Base-by-base conservation (phyloP, 2,329 filamentous ascomycete species). In the Aspergillus terreus region DNA sequence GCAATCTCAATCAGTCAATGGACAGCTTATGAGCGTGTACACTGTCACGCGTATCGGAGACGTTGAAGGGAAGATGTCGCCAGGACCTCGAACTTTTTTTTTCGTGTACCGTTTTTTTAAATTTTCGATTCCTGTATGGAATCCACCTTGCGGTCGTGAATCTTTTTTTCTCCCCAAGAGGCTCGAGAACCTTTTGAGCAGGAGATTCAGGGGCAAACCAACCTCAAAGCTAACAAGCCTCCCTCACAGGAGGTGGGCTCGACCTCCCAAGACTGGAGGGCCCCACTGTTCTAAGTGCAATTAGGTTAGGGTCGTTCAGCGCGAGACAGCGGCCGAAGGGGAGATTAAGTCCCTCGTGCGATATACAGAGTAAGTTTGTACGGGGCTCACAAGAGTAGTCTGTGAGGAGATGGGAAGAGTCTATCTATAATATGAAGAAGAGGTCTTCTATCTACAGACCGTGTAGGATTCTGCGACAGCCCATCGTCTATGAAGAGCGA, bases 161-260 rank as follows among this genome's bases (percentile, higher is more conserved):
- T 30, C 27, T 30, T 30, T 30, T 30, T 30, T 30, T 30, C 27
- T 11, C 27, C 27, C 27, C 10, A 43, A 45, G 44, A 44, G 36
- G 51, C 51, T 51, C 48, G 51, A 46, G 47, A 51, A 49, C 43
- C 47, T 55, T 52, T 45, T 43, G 45, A 57, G 52, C 50, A 44
- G 47, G 50, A 44, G 54, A 58, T 56, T 58, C 53, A 58, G 53
- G 53, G 50, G 53, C 55, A 58, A 55, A 14, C 45, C 33, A 50
- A 49, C 27, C 44, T 42, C 44, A 46, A 44, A 23, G 42, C 50
- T 46, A 43, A 49, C 49, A 17, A 27, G 21, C 33, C 14, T 19
- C 35, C 14, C 36, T 40, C 21, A 19, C 44, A 41, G 45, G 45
- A 30, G 9, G 27, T 30, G 27, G 45, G 46, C 46, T 56, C 48